Base-by-base conservation (phyloP, 2,329 filamentous ascomycete species). In the Ceratocystis diversiconidia region DNA sequence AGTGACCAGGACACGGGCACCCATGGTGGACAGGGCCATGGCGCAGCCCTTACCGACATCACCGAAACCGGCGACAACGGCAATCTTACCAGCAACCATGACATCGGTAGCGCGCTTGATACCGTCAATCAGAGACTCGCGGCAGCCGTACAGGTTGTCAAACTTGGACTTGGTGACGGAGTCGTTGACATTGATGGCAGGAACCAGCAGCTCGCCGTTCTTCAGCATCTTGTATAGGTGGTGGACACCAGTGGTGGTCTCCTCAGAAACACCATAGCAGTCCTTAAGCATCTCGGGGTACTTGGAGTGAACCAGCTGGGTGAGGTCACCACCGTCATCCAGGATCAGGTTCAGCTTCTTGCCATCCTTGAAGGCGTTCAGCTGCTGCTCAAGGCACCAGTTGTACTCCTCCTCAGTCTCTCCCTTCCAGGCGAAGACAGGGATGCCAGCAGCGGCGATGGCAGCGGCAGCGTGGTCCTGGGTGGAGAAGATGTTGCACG, bases 41-140 rank as follows among this genome's bases (percentile, higher is more conserved):
- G 92, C 92, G 77, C 94, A 97, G 73, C 92, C 92, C 88, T 99
- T 99, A 78, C 92, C 92, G 78, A 99, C 94, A 80, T 99, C 92
- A 86, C 92, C 92, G 83, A 88, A 99, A 78, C 94, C 94, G 74
- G 94, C 94, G 72, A 99, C 94, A 72, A 97, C 92, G 71, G 90
- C 91, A 74, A 96, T 86, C 88, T 99, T 97, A 78, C 94, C 94
- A 75, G 94, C 94, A 83, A 97, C 92, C 94, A 99, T 99, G 79
- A 97, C 94, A 82, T 99, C 92, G 78, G 94, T 99, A 73, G 94
- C 92, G 82, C 92, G 92, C 89, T 97, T 99, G 87, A 99, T 97
- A 78, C 94, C 94, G 78, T 99, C 94, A 74, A 99, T 87, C 73
- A 99, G 88, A 70, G 92, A 96, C 83, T 97, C 94, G 77, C 91